Evolutionary conservation across 2,329 filamentous ascomycete genomes (phyloP), one percentile per base, ranked within the genome.

Genomic region (Trichoderma atrobrunneum): DNA sequence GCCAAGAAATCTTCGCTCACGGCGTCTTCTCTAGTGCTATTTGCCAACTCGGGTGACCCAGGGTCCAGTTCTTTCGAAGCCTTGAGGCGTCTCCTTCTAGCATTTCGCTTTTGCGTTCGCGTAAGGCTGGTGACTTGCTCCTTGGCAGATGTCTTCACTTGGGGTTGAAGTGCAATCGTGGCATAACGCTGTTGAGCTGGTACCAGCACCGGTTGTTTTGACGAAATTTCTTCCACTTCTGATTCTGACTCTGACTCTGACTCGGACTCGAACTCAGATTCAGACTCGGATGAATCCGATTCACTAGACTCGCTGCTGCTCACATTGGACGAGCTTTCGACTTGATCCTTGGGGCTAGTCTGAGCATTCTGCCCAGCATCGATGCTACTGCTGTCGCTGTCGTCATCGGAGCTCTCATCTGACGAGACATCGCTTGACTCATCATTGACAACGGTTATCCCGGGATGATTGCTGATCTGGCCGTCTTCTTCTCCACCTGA

Each of bases 21-120:
- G 8, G 56, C 28, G 28, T 75, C 75, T 3, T 48, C 70, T 32
- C 62, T 63, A 4, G 30, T 51, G 14, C 73, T 72, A 8, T 72
- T 72, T 30, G 39, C 56, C 67, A 72, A 71, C 11, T 76, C n/a
- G 30, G 75, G 61, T 24, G 77, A 76, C 3, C 63, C 57, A 5
- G 72, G 68, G 4, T 73, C 71, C 7, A 73, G 32, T 16, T 69
- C 63, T 36, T 56, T 75, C 16, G 75, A 12, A 3, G 73, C 74
- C 70, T 83, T 83, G 3, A 80, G 79, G 3, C 80, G 78, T 39
- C 84, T 84, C 57, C 87, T 82, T 32, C 87, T 82, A 10, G 83
- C 83, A 73, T 89, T 89, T 7, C 87, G 83, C 73, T 83, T 86
- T 74, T 85, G 84, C 0, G 87, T 89, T 39, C 76, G 80, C 0